Evolutionary conservation across 23 red algal genomes (phyloP), one percentile per base, ranked within the genome.

Genomic region (Gracilaria vermiculophylla): DNA sequence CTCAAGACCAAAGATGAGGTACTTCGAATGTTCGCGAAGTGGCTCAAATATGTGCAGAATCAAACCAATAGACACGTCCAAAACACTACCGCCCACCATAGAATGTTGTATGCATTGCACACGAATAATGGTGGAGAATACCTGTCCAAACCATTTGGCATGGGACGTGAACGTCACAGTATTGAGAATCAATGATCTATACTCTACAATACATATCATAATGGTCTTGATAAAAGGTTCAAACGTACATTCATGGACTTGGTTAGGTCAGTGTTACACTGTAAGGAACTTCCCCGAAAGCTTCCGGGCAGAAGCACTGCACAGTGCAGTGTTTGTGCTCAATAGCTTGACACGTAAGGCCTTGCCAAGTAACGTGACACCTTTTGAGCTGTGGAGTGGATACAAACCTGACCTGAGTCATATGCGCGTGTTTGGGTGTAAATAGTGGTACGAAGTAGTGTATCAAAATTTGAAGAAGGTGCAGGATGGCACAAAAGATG

Each of bases 1-100:
- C 58, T 82, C 35, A 82, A 82, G 39, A 66, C 54, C 7, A 82
- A 82, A 33, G 32, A 66, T 56, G 54, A 82, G 78, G 78, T 82
- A 33, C 29, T 82, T 19, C n/a, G 58, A 27, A 41, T 64, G 58
- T 82, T 82, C 54, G 5, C 47, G 16, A 66, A 82, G 55, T 65
- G 54, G 78, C 53, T 65, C 55, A 65, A 49, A 25, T 66, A 65
- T 20, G 54, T 82, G 1, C 19, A 82, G 23, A 82, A 82, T 33
- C 50, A 79, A 35, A 57, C 51, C 9, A 25, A 7, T 5, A 54
- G 6, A 27, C 7, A 52, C 8, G 19, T 84, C 8, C 75, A 84
- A 53, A 70, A 62, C 15, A 53, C n/a, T 19, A 48, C 80, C 19
- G 58, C 56, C 6, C 58, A 5, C 12, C 5, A 47, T 5, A 47